phyloP scores from a whole-genome alignment of 2,329 filamentous ascomycete genomes.

The Colletotrichum sp. region DNA sequence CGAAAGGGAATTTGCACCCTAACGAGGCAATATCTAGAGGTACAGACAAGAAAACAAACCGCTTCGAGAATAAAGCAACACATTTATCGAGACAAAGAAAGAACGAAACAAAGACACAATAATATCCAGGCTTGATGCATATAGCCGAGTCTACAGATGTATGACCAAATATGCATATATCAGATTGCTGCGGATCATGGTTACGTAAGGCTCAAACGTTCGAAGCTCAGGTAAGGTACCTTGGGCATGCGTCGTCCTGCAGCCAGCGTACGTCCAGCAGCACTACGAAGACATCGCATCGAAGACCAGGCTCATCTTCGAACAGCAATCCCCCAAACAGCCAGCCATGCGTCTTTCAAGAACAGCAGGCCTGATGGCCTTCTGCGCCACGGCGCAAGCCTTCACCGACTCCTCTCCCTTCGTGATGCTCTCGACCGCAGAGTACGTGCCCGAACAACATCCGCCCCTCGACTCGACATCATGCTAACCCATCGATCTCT shows the following conservation, averaged over 20 bases:
- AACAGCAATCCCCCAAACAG: slow-evolving; percentile 7
- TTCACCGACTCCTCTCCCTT: slow-evolving; percentile 91
- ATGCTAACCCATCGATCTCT: neutral
- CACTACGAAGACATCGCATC: slow-evolving; percentile 15
- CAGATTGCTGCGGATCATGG: neutral
- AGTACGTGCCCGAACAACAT: slow-evolving; percentile 60
- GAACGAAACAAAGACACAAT: neutral
- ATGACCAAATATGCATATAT: neutral
- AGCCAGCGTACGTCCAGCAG: neutral
- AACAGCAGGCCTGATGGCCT: slow-evolving; percentile 55
- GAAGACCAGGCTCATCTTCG: neutral
- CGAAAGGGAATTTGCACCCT: neutral
- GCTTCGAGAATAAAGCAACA: neutral
- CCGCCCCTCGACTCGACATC: neutral
- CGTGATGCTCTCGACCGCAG: slow-evolving; percentile 82
- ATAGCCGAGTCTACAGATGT: neutral
- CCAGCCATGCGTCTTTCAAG: slow-evolving; percentile 59
- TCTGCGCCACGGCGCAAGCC: slow-evolving; percentile 67
- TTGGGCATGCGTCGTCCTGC: neutral
- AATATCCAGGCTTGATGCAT: neutral
- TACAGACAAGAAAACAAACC: neutral
- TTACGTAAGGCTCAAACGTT: neutral
- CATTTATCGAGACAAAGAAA: neutral
- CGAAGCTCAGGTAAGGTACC: neutral
- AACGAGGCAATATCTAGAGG: neutral